These are phyloP conservation scores for Ocimum tenuiflorum DNA, from an alignment of 257 asterid genomes.

Conservation along the genomic window DNA sequence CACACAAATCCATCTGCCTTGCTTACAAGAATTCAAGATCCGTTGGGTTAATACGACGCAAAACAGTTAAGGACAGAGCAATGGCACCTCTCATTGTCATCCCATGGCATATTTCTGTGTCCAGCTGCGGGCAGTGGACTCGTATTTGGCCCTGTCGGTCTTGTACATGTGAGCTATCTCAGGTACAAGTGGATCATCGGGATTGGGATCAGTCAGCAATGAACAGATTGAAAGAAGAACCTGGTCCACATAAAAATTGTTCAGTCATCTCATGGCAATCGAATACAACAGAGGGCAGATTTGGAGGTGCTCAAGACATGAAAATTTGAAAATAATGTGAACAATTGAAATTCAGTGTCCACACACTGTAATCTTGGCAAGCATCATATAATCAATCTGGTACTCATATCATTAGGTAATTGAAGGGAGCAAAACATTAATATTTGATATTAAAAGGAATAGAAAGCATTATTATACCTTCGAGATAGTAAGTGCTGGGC, in stretches of 20 bases:
- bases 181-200: conserved; percentile 36
- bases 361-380: background rate
- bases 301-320: background rate
- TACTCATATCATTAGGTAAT: background rate
- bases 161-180: conserved; percentile 44
- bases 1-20: conserved; percentile 7
- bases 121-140: too few species aligned
- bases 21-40: background rate
- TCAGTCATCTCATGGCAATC: background rate
- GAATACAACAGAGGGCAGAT: background rate
- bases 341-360: background rate
- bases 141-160: conserved; percentile 31
- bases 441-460: background rate
- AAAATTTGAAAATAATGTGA: background rate
- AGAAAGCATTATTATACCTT: conserved; percentile 15
- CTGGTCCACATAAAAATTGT: conserved; percentile 9
- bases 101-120: too few species aligned
- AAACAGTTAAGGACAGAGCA: background rate
- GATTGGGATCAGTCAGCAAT: conserved; percentile 34
- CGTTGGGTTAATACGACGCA: background rate
- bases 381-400: background rate
- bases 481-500: conserved; percentile 30
- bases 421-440: background rate
- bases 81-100: conserved; percentile 3
- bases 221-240: conserved; percentile 36